These are phyloP conservation scores for Pyrus pyrifolia DNA, from an alignment of 306 rosid species.

Conservation along the genomic window DNA sequence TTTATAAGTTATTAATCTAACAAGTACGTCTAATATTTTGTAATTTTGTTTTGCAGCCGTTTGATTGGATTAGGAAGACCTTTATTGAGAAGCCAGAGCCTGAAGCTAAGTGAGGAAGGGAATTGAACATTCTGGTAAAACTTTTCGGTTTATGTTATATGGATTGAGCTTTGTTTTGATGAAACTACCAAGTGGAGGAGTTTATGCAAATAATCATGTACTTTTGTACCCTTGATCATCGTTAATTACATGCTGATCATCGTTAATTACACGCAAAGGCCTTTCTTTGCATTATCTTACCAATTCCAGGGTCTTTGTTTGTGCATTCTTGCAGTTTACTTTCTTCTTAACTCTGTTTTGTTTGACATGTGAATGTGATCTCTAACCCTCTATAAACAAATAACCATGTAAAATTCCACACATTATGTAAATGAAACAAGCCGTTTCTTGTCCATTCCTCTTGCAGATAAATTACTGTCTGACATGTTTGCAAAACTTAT, in stretches of 20 bases:
- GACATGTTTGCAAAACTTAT: fast-evolving
- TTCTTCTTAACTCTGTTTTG: background rate
- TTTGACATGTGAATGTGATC: no score
- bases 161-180: background rate
- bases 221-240: background rate
- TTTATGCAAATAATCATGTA: constrained; percentile 23
- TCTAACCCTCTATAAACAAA: no score
- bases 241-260: constrained; percentile 1
- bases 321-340: background rate
- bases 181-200: constrained; percentile 8
- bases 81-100: constrained; percentile 63
- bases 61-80: constrained; percentile 71
- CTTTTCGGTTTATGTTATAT: constrained; percentile 12
- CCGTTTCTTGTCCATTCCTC: no score
- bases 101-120: constrained; percentile 38
- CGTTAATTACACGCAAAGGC: constrained; percentile 16
- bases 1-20: background rate
- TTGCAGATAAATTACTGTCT: no score
- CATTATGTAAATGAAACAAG: background rate
- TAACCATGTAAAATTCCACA: background rate
- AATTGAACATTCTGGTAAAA: constrained; percentile 10
- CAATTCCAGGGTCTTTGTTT: background rate
- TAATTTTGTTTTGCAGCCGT: constrained; percentile 46
- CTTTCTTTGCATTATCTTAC: background rate
- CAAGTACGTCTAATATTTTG: constrained; percentile 1